phyloP scores from a whole-genome alignment of 257 asterid genomes.

The Henckelia pumila region DNA sequence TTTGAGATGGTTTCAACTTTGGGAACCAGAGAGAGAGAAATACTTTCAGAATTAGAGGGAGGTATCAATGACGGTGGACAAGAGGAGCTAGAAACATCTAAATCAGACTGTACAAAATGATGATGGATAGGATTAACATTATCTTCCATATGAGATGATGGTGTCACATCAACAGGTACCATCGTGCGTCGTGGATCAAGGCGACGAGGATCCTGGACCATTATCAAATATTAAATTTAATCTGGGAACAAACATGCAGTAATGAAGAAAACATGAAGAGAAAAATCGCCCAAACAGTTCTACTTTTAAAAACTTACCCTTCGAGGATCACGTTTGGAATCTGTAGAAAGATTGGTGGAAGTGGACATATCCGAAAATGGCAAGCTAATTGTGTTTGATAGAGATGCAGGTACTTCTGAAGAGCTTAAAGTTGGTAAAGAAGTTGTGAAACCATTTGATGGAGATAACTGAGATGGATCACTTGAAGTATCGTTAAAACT shows the following conservation, averaged over 20 bases:
- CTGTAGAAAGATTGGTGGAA: slow-evolving; percentile 49
- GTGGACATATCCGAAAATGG: slow-evolving; percentile 48
- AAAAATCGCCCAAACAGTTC: slow-evolving; percentile 22
- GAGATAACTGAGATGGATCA: slow-evolving; percentile 41
- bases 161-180: slow-evolving; percentile 52
- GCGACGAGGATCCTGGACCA: slow-evolving; percentile 94
- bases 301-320: slow-evolving; percentile 58
- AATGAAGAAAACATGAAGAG: slow-evolving; percentile 17
- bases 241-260: slow-evolving; percentile 13
- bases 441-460: slow-evolving; percentile 55
- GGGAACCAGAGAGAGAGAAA: slow-evolving; percentile 35
- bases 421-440: slow-evolving; percentile 40
- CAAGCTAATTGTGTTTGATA: slow-evolving; percentile 35
- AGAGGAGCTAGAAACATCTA: slow-evolving; percentile 42
- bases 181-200: slow-evolving; percentile 82
- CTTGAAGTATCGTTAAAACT: slow-evolving; percentile 43
- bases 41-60: slow-evolving; percentile 39
- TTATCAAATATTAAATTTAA: slow-evolving; percentile 24
- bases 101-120: slow-evolving; percentile 42
- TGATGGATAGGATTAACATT: slow-evolving; percentile 40
- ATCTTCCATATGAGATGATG: slow-evolving; percentile 50
- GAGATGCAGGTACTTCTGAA: slow-evolving; percentile 40
- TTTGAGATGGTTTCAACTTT: slow-evolving; percentile 42
- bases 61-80: slow-evolving; percentile 35
- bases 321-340: slow-evolving; percentile 93